Base-by-base conservation (phyloP, 768 basidiomycete genomes). In the Punctularia strigosozonata region DNA sequence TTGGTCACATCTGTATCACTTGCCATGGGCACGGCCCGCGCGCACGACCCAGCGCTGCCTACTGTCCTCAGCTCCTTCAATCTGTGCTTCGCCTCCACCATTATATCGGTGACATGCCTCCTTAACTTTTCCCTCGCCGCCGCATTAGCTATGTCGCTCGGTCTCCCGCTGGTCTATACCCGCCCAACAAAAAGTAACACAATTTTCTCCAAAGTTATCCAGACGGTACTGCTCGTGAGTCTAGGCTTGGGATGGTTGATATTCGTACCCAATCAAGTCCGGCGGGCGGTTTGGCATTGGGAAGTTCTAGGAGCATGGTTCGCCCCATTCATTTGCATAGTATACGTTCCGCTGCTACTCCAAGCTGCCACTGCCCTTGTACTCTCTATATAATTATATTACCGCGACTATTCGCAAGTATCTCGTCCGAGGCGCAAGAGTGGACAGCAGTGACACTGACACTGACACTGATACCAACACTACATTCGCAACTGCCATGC, bases 121-220 rank as follows among this genome's bases (percentile, higher is more conserved):
- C 75, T 95, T 55, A 95, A 97, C 57, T 94, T 94, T 59, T 89
- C 87, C 6, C 77, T 97, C 15, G 86, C 92, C 0, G 76, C 80
- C 17, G 53, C 68, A 17, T 66, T 94, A 14, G 74, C 83, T 0
- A 53, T 82, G 20, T 49, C 73, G 6, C 66, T 89, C 14, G 76
- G 78, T 6, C 30, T 80, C 7, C 82, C 87, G 1, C 66, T 89
- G n/a, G 43, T 61, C 13, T 59, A 73, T 18, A 40, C 69, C 6
- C 58, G 66, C 10, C 59, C 64, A 5, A n/a, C n/a, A n/a, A n/a
- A n/a, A n/a, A 49, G 65, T 1, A 52, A 57, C 18, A 37, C 49
- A 39, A 1, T 48, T 39, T 25, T 45, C 40, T 6, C 44, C 39
- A 32, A 46, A 49, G 44, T 71, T 50, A 48, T 25, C 46, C 55